These are phyloP conservation scores for Adansonia madagascariensis DNA, from an alignment of 441 rosid genomes.

Conservation along the genomic window DNA sequence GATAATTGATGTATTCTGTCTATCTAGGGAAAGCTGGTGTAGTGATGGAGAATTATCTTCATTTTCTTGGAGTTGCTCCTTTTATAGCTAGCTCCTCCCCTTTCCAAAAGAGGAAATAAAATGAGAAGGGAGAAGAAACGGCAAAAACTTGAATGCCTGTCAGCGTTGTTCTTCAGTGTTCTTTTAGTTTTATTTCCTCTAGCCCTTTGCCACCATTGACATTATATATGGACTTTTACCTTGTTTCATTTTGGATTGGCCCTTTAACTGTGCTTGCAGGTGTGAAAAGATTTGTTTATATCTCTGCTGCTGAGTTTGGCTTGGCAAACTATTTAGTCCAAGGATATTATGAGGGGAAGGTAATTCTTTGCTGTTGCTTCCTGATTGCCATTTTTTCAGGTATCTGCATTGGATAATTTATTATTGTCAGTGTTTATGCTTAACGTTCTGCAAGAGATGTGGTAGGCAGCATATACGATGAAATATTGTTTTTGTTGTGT, in stretches of 20 bases:
- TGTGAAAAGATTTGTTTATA: slow-evolving; percentile 56
- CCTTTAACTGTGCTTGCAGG: slow-evolving; percentile 37
- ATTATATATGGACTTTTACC: not conserved
- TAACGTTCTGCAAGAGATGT: not conserved
- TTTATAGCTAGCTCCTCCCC: not conserved
- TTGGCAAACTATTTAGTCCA: slow-evolving; percentile 43
- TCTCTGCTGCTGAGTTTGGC: slow-evolving; percentile 72
- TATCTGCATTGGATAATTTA: not conserved
- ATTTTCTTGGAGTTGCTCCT: not conserved
- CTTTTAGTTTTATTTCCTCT: not conserved
- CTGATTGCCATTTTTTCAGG: not conserved
- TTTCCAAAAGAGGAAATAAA: not conserved
- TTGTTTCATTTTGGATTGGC: slow-evolving; percentile 7
- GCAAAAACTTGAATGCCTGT: not conserved
- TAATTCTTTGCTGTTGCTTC: slow-evolving; percentile 19
- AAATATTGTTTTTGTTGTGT: not conserved
- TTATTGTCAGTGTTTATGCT: not conserved
- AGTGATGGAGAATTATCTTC: not conserved
- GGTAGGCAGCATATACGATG: not conserved
- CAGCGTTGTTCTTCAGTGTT: not conserved
- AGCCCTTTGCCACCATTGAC: not conserved
- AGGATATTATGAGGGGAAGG: slow-evolving; percentile 70
- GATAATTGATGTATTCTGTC: not conserved
- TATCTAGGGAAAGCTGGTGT: not conserved
- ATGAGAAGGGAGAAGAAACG: not conserved